Base-by-base conservation (phyloP, 2,329 filamentous ascomycete genomes). In the Penicillium brevicompactum region DNA sequence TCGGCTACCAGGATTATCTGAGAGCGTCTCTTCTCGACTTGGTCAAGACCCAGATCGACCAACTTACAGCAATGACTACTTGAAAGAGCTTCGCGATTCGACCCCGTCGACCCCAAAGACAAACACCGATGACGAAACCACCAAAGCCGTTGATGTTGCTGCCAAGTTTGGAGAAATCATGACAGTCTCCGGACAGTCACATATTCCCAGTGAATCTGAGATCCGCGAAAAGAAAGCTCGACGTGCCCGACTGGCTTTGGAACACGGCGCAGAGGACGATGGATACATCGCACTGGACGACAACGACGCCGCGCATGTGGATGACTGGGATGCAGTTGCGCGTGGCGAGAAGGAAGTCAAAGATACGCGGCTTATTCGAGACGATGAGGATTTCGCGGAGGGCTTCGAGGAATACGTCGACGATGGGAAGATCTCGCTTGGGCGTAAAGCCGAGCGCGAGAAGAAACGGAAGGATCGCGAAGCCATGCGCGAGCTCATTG, bases 371-470 rank as follows among this genome's bases (percentile, higher is more conserved):
- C 82, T 97, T 2, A 83, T 92, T 5, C 84, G 82, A 41, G 92
- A 97, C 32, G 93, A 97, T 65, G 93, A 97, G 70, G 91, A 97
- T 67, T 83, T 97, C 0, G 90, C 90, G 37, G 94, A 97, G 75
- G 92, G 92, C 0, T 97, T 96, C 64, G 93, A 97, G 57, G 88
- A 93, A 51, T 96, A 90, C 65, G 90, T 94, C 8, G 90, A 94
- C 40, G 91, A 96, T 68, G 91, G 90, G 8, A 85, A 85, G 7
- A 84, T 97, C 9, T 84, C 90, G 1, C 80, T 97, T 0, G 91
- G 92, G 32, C 86, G 83, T 58, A 90, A 89, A 57, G 91, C 91
- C 0, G 90, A 94, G 73, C 85, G 84, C 18, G 90, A 91, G 63
- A 87, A 82, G 44, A 73, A 83, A 46, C 81, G 80, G 50, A 83